phyloP scores from a whole-genome alignment of 2,329 filamentous ascomycete genomes.

The Emergomyces orientalis region DNA sequence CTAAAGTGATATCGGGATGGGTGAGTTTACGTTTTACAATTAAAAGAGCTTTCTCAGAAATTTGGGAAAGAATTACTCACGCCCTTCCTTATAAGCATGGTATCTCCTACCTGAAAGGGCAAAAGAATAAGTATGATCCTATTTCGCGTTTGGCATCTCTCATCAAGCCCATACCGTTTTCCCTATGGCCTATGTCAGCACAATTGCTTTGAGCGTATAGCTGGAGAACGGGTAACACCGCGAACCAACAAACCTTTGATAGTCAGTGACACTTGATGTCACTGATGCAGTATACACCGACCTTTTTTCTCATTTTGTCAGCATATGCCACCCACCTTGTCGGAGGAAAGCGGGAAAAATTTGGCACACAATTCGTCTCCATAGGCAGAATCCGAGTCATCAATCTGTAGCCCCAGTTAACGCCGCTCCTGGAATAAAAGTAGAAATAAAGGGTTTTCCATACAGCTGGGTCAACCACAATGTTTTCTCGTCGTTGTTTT shows the following conservation, averaged over 20 bases:
- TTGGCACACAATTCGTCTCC: conserved; percentile 5
- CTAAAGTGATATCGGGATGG: neutral
- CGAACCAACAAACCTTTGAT: conserved; percentile 13
- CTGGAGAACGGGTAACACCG: too few relatives aligned
- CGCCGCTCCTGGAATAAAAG: conserved; percentile 8
- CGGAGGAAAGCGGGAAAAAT: neutral
- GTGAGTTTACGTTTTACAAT: neutral
- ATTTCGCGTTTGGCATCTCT: neutral
- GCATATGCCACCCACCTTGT: neutral
- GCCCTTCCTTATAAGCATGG: conserved; percentile 8
- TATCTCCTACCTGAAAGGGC: neutral
- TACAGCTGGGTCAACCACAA: neutral
- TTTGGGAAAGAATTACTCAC: conserved; percentile 2
- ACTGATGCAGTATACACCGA: conserved; percentile 8
- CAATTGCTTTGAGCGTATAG: neutral
- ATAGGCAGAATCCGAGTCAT: conserved; percentile 5
- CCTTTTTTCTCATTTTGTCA: neutral
- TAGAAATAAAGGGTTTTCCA: conserved; percentile 7
- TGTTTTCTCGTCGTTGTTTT: neutral
- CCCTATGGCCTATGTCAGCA: neutral
- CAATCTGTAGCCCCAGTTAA: neutral
- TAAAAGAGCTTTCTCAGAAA: neutral
- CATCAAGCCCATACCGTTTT: neutral
- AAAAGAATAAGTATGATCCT: neutral
- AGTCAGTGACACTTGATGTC: conserved; percentile 9